Evolutionary conservation across 768 basidiomycete species (phyloP), one percentile per base, ranked within the genome.

Genomic region (Serendipita sp.): DNA sequence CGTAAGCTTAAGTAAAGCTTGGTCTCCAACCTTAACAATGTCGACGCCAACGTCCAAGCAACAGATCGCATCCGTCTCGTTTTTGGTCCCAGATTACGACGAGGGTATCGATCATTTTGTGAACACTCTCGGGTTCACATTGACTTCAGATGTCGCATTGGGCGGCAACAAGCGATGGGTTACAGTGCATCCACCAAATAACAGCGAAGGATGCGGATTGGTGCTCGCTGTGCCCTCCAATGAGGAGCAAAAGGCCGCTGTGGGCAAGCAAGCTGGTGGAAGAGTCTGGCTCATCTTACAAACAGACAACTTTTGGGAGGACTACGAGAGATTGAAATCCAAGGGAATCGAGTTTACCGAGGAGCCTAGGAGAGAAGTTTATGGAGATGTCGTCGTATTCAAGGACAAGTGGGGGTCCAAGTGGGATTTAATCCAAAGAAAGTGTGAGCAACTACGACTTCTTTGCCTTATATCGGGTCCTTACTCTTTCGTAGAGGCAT

Each of bases 21-120:
- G n/a, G 16, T 60, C 34, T 30, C 23, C 48, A 18, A 18, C n/a
- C 48, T 7, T 51, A 7, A 16, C 48, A 51, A 23, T 60, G 3
- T n/a, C 56, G 10, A 32, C 34, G 10, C 10, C 35, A 32, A 60
- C 8, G 23, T 60, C 56, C 8, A 38, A 32, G 10, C 56, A 60
- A 60, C 23, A 38, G 32, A 32, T 60, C 35, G 11, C 56, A 35
- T 60, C 56, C 16, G 35, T 60, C 18, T 32, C 56, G 34, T 36
- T 60, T 35, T 10, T 60, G 8, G 56, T 60, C 3, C 56, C 56
- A 32, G 2, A 30, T n/a, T 60, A 60, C 35, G 56, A 60, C 28
- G 56, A 60, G 56, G 56, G 56, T n/a, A 60, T 60, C 16, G 56
- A 30, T 10, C 2, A 60, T 35, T 60, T 60, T 32, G 56, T 60